phyloP scores from a whole-genome alignment of 805 yeast genomes.

The Metschnikowia continentalis region DNA sequence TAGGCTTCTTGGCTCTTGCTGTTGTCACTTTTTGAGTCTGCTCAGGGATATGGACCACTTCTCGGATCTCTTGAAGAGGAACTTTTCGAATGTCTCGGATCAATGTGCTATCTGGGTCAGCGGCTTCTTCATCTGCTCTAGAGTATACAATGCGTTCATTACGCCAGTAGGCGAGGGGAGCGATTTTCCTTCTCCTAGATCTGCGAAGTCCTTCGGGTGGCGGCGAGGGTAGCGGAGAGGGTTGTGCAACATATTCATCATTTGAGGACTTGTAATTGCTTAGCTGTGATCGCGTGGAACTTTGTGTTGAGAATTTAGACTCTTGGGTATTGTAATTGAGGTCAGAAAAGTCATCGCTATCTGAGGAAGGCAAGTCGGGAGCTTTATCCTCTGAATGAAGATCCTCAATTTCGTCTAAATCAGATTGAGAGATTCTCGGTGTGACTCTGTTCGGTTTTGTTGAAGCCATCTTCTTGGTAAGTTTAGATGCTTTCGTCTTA shows the following conservation, averaged over 20 bases:
- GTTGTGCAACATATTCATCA: slow-evolving; percentile 15
- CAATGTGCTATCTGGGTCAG: slow-evolving; percentile 42
- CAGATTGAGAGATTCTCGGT: not conserved
- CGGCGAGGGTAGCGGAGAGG: slow-evolving; percentile 40
- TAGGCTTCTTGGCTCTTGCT: slow-evolving; percentile 2
- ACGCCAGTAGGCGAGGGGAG: slow-evolving; percentile 81
- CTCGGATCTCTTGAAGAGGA: slow-evolving; percentile 53
- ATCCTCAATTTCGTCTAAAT: not conserved
- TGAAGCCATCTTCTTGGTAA: not conserved
- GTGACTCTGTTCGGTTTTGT: not conserved
- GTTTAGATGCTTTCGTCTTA: not conserved
- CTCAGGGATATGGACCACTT: slow-evolving; percentile 51
- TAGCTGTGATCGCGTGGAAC: not conserved
- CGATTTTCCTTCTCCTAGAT: slow-evolving; percentile 60
- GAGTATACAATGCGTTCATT: slow-evolving; percentile 69
- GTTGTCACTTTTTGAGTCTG: slow-evolving; percentile 1
- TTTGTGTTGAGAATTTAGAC: slow-evolving; percentile 2
- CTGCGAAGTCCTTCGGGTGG: slow-evolving; percentile 52
- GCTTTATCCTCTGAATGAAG: not conserved
- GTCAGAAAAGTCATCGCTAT: slow-evolving; percentile 3
- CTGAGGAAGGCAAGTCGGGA: not conserved
- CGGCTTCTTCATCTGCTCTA: slow-evolving; percentile 29
- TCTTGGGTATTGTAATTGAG: not conserved
- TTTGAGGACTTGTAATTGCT: slow-evolving; percentile 2
- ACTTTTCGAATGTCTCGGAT: slow-evolving; percentile 32